These are phyloP conservation scores for Diplodia seriata DNA, from an alignment of 2,329 filamentous ascomycete genomes.

Conservation along the genomic window DNA sequence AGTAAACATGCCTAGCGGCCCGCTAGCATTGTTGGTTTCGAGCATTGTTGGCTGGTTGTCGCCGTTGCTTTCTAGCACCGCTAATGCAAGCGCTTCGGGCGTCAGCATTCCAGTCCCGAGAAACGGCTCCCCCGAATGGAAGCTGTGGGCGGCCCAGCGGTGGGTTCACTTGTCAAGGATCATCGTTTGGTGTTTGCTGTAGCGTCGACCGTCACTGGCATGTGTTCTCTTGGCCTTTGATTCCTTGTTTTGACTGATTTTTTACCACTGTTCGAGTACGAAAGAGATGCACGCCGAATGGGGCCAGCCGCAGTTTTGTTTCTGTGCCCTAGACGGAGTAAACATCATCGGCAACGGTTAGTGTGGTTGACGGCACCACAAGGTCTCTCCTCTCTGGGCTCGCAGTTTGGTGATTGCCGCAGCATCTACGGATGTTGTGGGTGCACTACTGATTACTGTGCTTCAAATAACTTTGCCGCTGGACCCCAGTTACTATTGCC, in stretches of 20 bases:
- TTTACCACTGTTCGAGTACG: background rate
- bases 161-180: conserved; percentile 3
- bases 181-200: conserved; percentile 6
- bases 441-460: conserved; percentile 27
- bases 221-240: no score
- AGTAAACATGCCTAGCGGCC: conserved; percentile 13
- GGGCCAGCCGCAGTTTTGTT: conserved; percentile 16
- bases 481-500: conserved; percentile 24
- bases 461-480: conserved; percentile 15
- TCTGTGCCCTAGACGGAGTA: conserved; percentile 8
- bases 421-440: conserved; percentile 32
- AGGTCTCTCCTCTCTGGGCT: conserved; percentile 27
- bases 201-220: conserved; percentile 12
- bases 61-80: background rate
- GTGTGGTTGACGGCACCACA: conserved; percentile 10
- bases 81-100: conserved; percentile 13
- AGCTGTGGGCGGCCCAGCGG: background rate
- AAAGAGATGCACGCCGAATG: conserved; percentile 1
- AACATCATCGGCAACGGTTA: conserved; percentile 2
- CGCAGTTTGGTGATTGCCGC: conserved; percentile 31
- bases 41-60: background rate
- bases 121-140: conserved; percentile 14
- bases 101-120: conserved; percentile 9
- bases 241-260: background rate
- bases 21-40: background rate